These are phyloP conservation scores for Botrytis cinerea DNA, from an alignment of 2,329 filamentous ascomycete genomes.

Conservation along the genomic window DNA sequence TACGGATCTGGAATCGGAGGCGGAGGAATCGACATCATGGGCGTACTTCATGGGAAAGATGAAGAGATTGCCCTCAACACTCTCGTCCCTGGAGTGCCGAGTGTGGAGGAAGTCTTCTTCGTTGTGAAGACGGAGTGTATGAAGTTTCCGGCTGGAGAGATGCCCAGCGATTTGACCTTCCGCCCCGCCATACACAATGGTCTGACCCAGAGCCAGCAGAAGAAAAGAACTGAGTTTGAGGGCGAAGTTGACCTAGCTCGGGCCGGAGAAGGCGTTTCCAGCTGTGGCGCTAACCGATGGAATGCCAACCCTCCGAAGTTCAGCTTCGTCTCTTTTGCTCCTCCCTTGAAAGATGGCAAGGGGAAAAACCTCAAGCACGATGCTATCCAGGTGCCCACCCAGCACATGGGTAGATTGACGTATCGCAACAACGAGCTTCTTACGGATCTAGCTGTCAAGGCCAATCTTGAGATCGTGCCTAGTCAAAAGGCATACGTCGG, in stretches of 20 bases:
- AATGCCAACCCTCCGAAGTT: not conserved
- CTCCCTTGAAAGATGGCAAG: not conserved
- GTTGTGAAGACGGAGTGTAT: slow-evolving; percentile 1
- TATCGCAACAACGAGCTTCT: not conserved
- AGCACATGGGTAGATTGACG: not conserved
- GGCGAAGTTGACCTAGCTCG: not conserved
- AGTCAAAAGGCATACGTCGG: not conserved
- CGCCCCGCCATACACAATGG: not conserved
- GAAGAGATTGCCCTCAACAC: not conserved
- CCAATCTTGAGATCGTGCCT: not conserved
- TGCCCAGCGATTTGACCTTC: not conserved
- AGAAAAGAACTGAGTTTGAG: not conserved
- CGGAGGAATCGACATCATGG: not conserved
- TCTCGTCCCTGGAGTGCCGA: not conserved
- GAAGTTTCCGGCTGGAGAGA: not conserved
- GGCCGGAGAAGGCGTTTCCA: not conserved
- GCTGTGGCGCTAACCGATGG: not conserved
- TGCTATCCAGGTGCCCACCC: not conserved
- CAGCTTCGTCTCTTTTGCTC: slow-evolving; percentile 1
- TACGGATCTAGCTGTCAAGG: rapidly evolving
- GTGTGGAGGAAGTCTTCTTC: not conserved
- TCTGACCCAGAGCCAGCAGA: not conserved
- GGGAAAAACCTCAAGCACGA: not conserved
- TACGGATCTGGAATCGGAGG: not conserved
- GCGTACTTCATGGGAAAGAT: not conserved